Conservation (phyloP, 352 stramenopile species). For the Pythium brassicae region DNA sequence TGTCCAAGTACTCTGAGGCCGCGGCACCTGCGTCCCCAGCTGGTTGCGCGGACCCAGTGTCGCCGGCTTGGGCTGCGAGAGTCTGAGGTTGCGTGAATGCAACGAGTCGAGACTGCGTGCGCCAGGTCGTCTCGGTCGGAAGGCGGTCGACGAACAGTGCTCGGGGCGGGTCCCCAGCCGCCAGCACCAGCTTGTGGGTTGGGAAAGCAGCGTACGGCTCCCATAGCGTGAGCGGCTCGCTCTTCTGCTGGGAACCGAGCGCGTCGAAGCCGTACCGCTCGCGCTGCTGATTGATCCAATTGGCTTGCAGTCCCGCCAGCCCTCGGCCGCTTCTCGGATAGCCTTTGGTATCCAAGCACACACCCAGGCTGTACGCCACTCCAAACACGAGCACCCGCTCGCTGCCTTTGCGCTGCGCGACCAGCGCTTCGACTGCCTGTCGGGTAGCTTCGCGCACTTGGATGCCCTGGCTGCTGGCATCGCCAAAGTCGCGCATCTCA, state of each 20-base stretch:
- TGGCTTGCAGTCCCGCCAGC: constrained; percentile 5
- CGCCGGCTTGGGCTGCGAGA: not conserved
- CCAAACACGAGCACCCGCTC: constrained; percentile 26
- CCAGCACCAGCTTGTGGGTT: constrained; percentile 27
- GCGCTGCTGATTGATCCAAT: constrained; percentile 38
- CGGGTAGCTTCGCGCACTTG: constrained; percentile 37
- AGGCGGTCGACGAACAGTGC: constrained; percentile 3
- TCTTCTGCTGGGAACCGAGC: constrained; percentile 21
- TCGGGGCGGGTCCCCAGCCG: not conserved
- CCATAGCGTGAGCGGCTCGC: constrained; percentile 34
- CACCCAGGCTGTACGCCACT: constrained; percentile 24
- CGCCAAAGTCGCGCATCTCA: constrained; percentile 35
- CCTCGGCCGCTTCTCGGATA: constrained; percentile 3
- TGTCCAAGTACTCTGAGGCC: constrained; percentile 14
- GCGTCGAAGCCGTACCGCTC: constrained; percentile 44
- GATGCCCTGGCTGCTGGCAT: constrained; percentile 21
- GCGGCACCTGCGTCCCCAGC: not conserved
- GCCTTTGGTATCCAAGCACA: constrained; percentile 16
- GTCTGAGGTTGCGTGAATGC: constrained; percentile 3
- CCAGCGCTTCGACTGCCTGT: constrained; percentile 22
- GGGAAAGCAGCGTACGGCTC: constrained; percentile 42
- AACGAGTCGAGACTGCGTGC: constrained; percentile 3
- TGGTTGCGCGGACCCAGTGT: not conserved
- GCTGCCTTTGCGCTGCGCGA: constrained; percentile 1
- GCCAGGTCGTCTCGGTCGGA: constrained; percentile 7